A percentile compares a stretch with the other conserved stretches of the same genome.
Conservation (phyloP, 2,329 filamentous ascomycete genomes). For the Alternaria consortialis region DNA sequence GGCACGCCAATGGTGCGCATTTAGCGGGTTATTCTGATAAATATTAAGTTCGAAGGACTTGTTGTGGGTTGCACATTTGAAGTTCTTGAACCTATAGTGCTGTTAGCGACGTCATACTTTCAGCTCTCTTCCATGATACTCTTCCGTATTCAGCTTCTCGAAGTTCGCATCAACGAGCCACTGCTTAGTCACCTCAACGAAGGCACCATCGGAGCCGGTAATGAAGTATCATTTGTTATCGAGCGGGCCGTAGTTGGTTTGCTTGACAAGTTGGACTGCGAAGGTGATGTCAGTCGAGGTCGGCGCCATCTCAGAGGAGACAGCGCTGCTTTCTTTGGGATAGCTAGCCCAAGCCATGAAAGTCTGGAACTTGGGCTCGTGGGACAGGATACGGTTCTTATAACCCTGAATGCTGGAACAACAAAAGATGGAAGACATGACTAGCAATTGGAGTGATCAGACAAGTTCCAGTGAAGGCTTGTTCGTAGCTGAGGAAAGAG, state of each 20-base stretch:
- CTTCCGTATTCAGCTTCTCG: constrained; percentile 56
- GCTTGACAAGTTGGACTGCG: constrained; percentile 56
- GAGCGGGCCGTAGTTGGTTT: constrained; percentile 57
- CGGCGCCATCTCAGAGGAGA: neutral
- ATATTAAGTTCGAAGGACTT: constrained; percentile 62
- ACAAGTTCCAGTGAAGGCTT: neutral
- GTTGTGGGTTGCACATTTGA: constrained; percentile 54
- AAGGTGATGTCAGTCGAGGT: neutral
- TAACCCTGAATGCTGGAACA: constrained; percentile 24
- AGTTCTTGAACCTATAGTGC: constrained; percentile 58
- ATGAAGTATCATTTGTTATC: constrained; percentile 58
- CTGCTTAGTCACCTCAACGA: constrained; percentile 50
- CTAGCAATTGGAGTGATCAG: neutral
- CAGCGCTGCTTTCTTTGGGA: constrained; percentile 23
- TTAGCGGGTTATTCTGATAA: constrained; percentile 59
- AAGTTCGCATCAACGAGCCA: constrained; percentile 56
- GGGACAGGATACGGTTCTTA: constrained; percentile 17
- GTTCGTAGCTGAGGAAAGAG: neutral
- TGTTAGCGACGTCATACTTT: neutral
- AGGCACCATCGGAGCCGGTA: constrained; percentile 23
- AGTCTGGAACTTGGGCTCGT: constrained; percentile 35
- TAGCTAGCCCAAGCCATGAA: constrained; percentile 46
- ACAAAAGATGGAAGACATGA: constrained; percentile 35
- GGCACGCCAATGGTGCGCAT: constrained; percentile 57
- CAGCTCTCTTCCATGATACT: neutral